phyloP scores from a whole-genome alignment of 2,329 filamentous ascomycete genomes.

The Venturia pyrina region DNA sequence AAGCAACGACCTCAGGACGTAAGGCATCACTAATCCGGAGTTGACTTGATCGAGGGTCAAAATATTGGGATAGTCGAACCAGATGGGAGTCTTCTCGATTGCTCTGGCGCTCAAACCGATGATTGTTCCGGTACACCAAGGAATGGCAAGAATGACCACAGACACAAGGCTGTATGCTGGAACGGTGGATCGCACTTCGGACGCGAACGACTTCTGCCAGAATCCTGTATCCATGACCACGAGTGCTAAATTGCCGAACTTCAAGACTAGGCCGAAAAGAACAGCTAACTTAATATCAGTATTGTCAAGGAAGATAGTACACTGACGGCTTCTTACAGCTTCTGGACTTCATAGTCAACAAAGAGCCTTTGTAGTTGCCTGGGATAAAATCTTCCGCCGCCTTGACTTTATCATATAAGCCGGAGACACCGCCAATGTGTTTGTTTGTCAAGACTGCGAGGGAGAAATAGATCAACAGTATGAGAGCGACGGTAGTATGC shows the following conservation, averaged over 20 bases:
- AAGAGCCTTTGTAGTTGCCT: constrained; percentile 72
- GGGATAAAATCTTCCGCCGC: constrained; percentile 56
- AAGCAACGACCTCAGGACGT: constrained; percentile 72
- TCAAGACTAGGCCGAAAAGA: neutral
- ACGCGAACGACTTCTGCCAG: constrained; percentile 89
- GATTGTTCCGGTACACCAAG: constrained; percentile 79
- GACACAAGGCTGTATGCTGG: constrained; percentile 85
- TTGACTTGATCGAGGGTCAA: constrained; percentile 58
- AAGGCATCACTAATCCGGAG: constrained; percentile 74
- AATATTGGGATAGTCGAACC: constrained; percentile 33
- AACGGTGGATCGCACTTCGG: constrained; percentile 72
- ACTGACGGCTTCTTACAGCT: too few relatives aligned
- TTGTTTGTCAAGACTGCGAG: constrained; percentile 72
- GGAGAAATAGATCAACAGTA: constrained; percentile 79
- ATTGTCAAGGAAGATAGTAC: too few relatives aligned
- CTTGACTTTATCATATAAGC: constrained; percentile 68
- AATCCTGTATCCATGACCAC: constrained; percentile 81
- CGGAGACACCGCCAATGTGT: constrained; percentile 61
- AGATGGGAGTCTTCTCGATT: constrained; percentile 57
- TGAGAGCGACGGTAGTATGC: constrained; percentile 68
- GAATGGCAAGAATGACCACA: constrained; percentile 75
- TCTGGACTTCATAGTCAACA: constrained; percentile 68
- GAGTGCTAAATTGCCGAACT: constrained; percentile 51
- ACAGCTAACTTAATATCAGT: too few relatives aligned
- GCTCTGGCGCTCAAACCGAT: constrained; percentile 76